Conservation (phyloP, 441 rosid species). For the Cnidoscolus chayamansa region DNA sequence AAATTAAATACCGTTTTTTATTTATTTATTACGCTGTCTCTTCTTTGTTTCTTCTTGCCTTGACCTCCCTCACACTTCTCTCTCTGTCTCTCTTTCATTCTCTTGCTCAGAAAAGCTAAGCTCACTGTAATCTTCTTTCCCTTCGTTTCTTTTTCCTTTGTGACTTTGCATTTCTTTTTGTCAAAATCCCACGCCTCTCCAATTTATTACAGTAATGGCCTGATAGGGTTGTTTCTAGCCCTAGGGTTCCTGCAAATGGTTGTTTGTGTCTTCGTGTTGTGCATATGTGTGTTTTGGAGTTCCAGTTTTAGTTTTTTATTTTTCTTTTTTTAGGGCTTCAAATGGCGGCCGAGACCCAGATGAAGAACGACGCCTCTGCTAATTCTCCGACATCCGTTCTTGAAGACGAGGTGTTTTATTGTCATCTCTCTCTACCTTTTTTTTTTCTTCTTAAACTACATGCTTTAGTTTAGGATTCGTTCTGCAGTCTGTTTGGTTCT, state of each 20-base stretch:
- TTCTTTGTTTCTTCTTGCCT: background rate
- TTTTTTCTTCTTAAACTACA: background rate
- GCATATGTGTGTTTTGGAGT: too few relatives aligned
- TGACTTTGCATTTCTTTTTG: background rate
- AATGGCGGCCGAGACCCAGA: constrained; percentile 34
- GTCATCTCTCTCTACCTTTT: background rate
- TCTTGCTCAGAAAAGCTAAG: background rate
- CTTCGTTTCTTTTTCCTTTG: background rate
- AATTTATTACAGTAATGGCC: background rate
- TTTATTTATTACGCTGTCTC: background rate
- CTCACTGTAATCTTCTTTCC: background rate
- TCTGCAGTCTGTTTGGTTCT: constrained; percentile 5
- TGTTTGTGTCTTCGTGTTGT: background rate
- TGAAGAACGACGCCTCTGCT: constrained; percentile 44
- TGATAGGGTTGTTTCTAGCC: background rate
- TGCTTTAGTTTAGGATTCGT: too few relatives aligned
- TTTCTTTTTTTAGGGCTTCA: constrained; percentile 30
- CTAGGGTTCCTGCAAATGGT: background rate
- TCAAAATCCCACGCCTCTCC: too few relatives aligned
- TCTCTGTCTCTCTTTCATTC: background rate
- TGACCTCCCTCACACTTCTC: background rate
- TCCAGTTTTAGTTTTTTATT: background rate
- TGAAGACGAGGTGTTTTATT: constrained; percentile 62
- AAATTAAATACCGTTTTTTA: background rate
- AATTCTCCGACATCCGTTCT: constrained; percentile 93